Evolutionary conservation across 768 basidiomycete species (phyloP).

Genomic region (Lyophyllum semitale): DNA sequence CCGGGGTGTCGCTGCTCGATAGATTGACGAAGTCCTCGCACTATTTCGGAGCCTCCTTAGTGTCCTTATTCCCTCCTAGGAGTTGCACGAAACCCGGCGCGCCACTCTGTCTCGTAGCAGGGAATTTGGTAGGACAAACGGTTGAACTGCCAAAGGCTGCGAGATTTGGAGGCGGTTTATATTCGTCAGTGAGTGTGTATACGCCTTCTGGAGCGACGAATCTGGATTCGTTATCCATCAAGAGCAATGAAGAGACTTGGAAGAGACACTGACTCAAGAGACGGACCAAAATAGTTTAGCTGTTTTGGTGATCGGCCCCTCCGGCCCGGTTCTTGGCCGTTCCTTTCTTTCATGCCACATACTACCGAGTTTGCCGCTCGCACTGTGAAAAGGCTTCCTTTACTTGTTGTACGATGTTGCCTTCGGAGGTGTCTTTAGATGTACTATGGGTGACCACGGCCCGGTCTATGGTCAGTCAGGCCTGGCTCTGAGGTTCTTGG

Average conservation of each 20-base stretch:
- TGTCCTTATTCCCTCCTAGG: conserved; percentile 68
- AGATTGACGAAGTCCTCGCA: conserved; percentile 69
- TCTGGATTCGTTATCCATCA: conserved; percentile 81
- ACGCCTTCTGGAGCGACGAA: conserved; percentile 91
- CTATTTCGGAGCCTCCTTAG: conserved; percentile 55
- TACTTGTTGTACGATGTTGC: conserved; percentile 88
- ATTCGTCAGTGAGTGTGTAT: conserved; percentile 86
- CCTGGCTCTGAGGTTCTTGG: too few species aligned
- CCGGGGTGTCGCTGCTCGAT: conserved; percentile 81
- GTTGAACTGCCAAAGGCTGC: conserved; percentile 37
- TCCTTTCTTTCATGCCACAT: conserved; percentile 36
- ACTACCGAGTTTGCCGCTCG: conserved; percentile 32
- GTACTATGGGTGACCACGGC: conserved; percentile 72
- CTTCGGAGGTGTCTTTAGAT: conserved; percentile 94
- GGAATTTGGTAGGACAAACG: conserved; percentile 66
- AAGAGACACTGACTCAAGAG: too few species aligned
- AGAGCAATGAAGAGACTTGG: neutral
- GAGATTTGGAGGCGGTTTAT: conserved; percentile 59
- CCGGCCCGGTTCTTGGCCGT: conserved; percentile 46
- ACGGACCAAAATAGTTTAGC: too few species aligned
- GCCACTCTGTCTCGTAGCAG: conserved; percentile 51
- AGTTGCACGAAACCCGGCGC: conserved; percentile 69
- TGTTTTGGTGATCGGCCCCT: conserved; percentile 20
- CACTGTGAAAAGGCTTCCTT: conserved; percentile 73
- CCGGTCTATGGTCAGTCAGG: too few species aligned